These are phyloP conservation scores for Trifolium subterraneum DNA, from an alignment of 306 rosid genomes.

Conservation along the genomic window DNA sequence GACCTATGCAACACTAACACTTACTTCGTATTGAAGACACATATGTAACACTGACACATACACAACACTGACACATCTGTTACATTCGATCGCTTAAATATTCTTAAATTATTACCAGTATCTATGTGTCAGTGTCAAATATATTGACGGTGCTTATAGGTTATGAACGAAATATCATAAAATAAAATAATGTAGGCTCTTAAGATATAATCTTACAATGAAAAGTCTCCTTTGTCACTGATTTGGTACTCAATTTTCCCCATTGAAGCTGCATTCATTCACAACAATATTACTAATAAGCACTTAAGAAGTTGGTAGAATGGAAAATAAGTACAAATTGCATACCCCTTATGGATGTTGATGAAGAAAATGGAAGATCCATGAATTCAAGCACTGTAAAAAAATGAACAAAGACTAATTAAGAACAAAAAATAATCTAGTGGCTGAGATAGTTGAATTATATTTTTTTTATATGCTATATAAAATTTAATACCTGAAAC, in stretches of 20 bases:
- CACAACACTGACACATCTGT: not conserved
- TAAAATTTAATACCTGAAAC: conserved; percentile 72
- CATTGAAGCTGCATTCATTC: conserved; percentile 77
- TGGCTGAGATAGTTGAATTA: conserved; percentile 6
- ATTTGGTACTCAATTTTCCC: conserved; percentile 72
- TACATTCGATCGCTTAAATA: not conserved
- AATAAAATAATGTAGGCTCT: not conserved
- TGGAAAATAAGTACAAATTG: not conserved
- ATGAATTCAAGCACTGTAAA: conserved; percentile 69
- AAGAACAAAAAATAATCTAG: not conserved
- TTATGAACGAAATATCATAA: not conserved
- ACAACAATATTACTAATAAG: conserved; percentile 32
- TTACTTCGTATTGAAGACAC: not conserved
- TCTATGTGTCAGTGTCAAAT: not conserved
- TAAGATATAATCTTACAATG: conserved; percentile 64
- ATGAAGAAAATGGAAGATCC: conserved; percentile 70
- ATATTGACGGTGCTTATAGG: no score
- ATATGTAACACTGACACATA: no score
- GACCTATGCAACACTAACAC: not conserved
- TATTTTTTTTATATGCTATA: conserved; percentile 31
- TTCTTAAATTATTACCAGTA: not conserved
- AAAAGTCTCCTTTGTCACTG: conserved; percentile 71
- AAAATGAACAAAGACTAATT: conserved; percentile 16
- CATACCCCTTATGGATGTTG: conserved; percentile 70
- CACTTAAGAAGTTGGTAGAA: conserved; percentile 7